Evolutionary conservation across 176 grass and related monocot genomes (phyloP), one percentile per base, ranked within the genome.

Genomic region (Juncus inflexus): DNA sequence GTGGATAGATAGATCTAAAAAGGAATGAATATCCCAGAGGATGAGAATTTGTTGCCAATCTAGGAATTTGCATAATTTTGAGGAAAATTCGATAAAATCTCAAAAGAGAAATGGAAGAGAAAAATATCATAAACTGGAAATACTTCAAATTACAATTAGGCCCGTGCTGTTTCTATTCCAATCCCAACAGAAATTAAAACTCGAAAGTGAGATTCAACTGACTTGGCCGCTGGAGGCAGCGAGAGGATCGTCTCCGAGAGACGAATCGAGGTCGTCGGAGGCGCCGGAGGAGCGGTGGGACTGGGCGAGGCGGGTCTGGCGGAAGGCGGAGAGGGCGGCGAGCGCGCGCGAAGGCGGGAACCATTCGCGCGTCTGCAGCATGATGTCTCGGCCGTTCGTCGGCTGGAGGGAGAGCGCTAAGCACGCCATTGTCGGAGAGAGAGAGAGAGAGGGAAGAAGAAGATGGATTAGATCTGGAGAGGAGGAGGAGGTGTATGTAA

Each of bases 331-430:
- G 80, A 99, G 77, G 64, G 94, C 88, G 64, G 94, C 89, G 55
- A 99, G 88, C 52, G 94, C 94, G 63, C 94, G 94, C 15, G 94
- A 85, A 65, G 90, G 87, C 6, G 92, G 92, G 80, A 97, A 97
- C 92, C 92, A 97, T 59, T 86, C 90, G 49, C 87, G 92, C 2
- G 87, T 86, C 57, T 97, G 92, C n/a, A 97, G 79, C 57, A 97
- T 83, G 73, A 97, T 84, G 68, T 97, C 92, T 3, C 84, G 82
- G 67, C 92, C 92, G 71, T 97, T 97, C 13, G 78, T 73, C 66
- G 94, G 88, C 80, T 99, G 94, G 6, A 99, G 83, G 58, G 94
- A 92, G 62, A 99, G 87, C 39, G 94, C 88, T 54, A 99, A 85
- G 62, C 94, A 99, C 80, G 94, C 88, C 88, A 99, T 99, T 42